Percentiles rank a stretch among this genome's conserved stretches.
phyloP scores from a whole-genome alignment of 805 yeast species.

The Candida pini region DNA sequence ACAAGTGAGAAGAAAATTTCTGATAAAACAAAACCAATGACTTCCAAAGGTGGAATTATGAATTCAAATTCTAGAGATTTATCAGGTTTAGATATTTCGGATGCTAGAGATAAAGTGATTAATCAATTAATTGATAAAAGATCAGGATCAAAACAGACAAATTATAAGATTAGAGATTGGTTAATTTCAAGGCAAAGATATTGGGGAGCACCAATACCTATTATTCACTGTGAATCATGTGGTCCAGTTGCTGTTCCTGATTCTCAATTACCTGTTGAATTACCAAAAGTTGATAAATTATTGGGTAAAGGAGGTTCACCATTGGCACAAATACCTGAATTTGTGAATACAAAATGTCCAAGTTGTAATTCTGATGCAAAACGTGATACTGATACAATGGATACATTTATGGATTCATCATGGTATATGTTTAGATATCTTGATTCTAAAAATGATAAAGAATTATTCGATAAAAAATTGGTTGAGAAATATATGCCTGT shows the following conservation, averaged over 20 bases:
- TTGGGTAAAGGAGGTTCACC: constrained; percentile 60
- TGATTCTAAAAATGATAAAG: constrained; percentile 57
- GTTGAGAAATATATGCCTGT: constrained; percentile 67
- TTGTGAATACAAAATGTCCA: constrained; percentile 76
- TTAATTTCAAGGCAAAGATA: constrained; percentile 88
- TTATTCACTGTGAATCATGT: constrained; percentile 78
- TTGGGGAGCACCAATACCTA: constrained; percentile 99
- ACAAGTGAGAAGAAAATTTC: constrained; percentile 12
- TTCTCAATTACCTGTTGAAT: constrained; percentile 70
- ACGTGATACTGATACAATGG: constrained; percentile 98
- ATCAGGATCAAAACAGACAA: constrained; percentile 43
- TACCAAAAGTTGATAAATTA: constrained; percentile 51
- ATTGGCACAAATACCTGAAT: constrained; percentile 57
- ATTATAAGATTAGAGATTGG: constrained; percentile 84
- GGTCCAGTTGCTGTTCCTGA: constrained; percentile 94
- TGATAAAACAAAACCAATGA: constrained; percentile 27
- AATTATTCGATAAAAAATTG: constrained; percentile 47
- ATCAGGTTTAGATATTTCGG: constrained; percentile 41
- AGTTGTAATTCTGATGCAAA: constrained; percentile 65
- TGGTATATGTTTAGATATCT: constrained; percentile 90
- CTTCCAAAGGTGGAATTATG: constrained; percentile 41
- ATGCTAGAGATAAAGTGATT: constrained; percentile 47
- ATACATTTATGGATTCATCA: constrained; percentile 95
- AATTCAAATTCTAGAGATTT: constrained; percentile 42
- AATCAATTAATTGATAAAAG: constrained; percentile 14